A percentile compares a stretch with the other conserved stretches of the same genome.
Conservation (phyloP, 108 stramenopile genomes). For the Cyclotella atomus region DNA sequence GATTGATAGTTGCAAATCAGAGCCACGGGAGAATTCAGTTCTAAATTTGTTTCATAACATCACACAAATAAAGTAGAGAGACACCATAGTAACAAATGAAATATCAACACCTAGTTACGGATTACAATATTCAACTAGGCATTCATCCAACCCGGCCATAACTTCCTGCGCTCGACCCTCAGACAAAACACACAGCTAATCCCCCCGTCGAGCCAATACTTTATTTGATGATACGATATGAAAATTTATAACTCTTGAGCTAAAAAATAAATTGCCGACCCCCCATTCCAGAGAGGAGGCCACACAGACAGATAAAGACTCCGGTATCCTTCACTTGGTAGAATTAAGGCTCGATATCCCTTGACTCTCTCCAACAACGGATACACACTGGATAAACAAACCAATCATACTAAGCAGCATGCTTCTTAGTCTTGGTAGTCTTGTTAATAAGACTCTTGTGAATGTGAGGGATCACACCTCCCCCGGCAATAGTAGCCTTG, state of each 20-base stretch:
- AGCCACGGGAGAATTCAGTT: too few relatives aligned
- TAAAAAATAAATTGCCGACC: too few relatives aligned
- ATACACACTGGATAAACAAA: background rate
- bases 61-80: background rate
- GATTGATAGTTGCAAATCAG: too few relatives aligned
- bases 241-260: conserved; percentile 6
- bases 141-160: background rate
- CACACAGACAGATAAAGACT: conserved; percentile 14
- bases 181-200: too few relatives aligned
- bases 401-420: background rate
- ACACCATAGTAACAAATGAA: background rate
- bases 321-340: conserved; percentile 26
- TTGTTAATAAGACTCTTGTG: conserved; percentile 99
- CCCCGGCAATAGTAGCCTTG: conserved; percentile 99
- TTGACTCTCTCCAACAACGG: background rate
- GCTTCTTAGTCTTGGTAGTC: conserved; percentile 85
- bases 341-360: background rate
- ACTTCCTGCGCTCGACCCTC: background rate
- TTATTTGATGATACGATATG: conserved; percentile 19
- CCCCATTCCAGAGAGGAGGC: too few relatives aligned
- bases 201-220: too few relatives aligned
- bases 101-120: conserved; percentile 15
- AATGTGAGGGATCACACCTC: conserved; percentile 99
- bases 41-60: background rate
- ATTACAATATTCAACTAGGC: conserved; percentile 13